Evolutionary conservation across 2,329 filamentous ascomycete genomes (phyloP).

Genomic region (Alternaria alternata): DNA sequence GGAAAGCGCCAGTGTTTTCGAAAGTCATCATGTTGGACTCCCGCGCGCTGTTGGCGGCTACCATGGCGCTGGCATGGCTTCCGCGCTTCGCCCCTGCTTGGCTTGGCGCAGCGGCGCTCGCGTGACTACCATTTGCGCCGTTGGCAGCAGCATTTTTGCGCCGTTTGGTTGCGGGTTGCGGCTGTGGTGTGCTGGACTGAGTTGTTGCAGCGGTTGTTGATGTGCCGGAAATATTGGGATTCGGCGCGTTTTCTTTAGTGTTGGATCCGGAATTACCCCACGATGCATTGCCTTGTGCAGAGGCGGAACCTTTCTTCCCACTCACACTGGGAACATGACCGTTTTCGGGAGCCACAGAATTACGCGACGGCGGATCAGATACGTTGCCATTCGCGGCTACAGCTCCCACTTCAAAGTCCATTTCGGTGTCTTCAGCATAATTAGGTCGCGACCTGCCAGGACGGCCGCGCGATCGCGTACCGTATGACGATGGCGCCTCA

Average conservation of each 20-base stretch:
- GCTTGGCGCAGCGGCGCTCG: slow-evolving; percentile 50
- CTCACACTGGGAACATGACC: slow-evolving; percentile 41
- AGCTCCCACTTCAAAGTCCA: slow-evolving; percentile 78
- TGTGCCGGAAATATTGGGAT: slow-evolving; percentile 61
- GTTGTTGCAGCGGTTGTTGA: slow-evolving; percentile 63
- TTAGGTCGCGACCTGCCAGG: slow-evolving; percentile 82
- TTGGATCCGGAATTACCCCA: slow-evolving; percentile 47
- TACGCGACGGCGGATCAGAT: slow-evolving; percentile 51
- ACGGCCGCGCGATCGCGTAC: slow-evolving; percentile 92
- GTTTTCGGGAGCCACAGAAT: slow-evolving; percentile 44
- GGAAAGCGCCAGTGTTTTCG: slow-evolving; percentile 71
- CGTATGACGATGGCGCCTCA: slow-evolving; percentile 72
- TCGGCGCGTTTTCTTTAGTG: slow-evolving; percentile 46
- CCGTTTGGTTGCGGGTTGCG: slow-evolving; percentile 68
- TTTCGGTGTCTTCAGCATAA: slow-evolving; percentile 94
- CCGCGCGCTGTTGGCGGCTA: slow-evolving; percentile 54
- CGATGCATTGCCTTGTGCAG: slow-evolving; percentile 52
- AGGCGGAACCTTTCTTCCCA: slow-evolving; percentile 50
- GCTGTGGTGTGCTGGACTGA: slow-evolving; percentile 45
- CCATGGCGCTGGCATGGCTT: slow-evolving; percentile 43
- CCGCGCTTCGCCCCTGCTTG: slow-evolving; percentile 48
- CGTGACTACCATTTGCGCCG: slow-evolving; percentile 47
- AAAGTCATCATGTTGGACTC: slow-evolving; percentile 92
- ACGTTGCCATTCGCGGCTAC: slow-evolving; percentile 66
- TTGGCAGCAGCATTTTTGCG: slow-evolving; percentile 73